Percentiles rank a stretch among this genome's conserved stretches.
Evolutionary conservation across 768 basidiomycete species (phyloP).

Genomic region (Leccinum broughii): DNA sequence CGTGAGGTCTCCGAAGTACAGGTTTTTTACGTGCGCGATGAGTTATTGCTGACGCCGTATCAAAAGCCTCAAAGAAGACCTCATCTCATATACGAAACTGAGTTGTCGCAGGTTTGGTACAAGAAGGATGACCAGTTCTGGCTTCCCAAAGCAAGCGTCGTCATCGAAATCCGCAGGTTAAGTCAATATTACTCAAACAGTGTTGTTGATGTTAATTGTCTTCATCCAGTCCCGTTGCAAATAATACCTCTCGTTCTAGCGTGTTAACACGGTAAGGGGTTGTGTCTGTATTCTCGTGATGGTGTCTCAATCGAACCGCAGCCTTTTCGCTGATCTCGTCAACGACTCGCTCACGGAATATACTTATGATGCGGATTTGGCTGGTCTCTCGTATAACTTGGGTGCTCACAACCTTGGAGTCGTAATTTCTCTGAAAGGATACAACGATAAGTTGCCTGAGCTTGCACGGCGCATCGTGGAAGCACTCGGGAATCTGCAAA

Average conservation of each 20-base stretch:
- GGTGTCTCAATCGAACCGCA: slow-evolving; percentile 26
- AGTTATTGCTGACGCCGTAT: slow-evolving; percentile 4
- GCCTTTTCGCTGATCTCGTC: slow-evolving; percentile 82
- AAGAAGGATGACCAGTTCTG: slow-evolving; percentile 98
- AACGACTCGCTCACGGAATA: slow-evolving; percentile 89
- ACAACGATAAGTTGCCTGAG: slow-evolving; percentile 87
- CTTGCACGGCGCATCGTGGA: slow-evolving; percentile 73
- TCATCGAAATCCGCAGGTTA: slow-evolving; percentile 76
- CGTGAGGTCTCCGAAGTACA: slow-evolving; percentile 62
- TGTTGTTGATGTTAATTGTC: neutral
- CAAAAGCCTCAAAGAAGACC: slow-evolving; percentile 73
- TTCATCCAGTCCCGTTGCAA: slow-evolving; percentile 51
- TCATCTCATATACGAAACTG: slow-evolving; percentile 69
- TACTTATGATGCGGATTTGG: slow-evolving; percentile 89
- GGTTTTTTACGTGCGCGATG: neutral
- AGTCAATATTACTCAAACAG: slow-evolving; percentile 7
- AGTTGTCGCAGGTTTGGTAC: slow-evolving; percentile 81
- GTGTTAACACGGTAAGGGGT: slow-evolving; percentile 67
- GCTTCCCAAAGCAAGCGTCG: slow-evolving; percentile 83
- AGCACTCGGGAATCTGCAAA: slow-evolving; percentile 59
- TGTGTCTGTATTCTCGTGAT: neutral
- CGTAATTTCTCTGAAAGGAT: slow-evolving; percentile 70
- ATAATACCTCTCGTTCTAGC: slow-evolving; percentile 62
- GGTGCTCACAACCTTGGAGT: slow-evolving; percentile 64
- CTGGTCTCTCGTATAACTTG: slow-evolving; percentile 79